Evolutionary conservation across 2,329 filamentous ascomycete genomes (phyloP).

Genomic region (Pseudogymnoascus sp.): DNA sequence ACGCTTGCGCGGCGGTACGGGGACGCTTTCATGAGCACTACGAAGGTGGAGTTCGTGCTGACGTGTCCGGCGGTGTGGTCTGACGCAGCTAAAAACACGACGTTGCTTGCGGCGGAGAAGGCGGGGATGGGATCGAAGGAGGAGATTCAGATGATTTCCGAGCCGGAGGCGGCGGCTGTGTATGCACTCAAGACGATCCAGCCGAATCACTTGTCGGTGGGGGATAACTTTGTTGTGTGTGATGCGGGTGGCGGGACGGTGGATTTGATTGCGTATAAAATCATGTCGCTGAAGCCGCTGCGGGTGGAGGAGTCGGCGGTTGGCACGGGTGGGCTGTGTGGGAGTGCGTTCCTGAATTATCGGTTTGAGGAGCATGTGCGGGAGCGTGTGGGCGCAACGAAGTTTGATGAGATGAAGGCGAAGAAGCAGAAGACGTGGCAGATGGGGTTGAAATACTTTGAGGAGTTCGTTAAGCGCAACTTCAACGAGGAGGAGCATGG

Average conservation of each 20-base stretch:
- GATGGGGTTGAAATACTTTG: constrained; percentile 71
- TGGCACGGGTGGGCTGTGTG: constrained; percentile 70
- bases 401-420: constrained; percentile 68
- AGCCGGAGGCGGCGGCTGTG: constrained; percentile 73
- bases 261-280: constrained; percentile 77
- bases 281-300: constrained; percentile 65
- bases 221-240: constrained; percentile 54
- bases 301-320: constrained; percentile 73
- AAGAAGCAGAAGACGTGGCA: constrained; percentile 77
- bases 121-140: constrained; percentile 69
- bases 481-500: constrained; percentile 73
- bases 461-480: constrained; percentile 79
- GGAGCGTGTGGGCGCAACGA: constrained; percentile 56
- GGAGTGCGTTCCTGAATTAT: constrained; percentile 74
- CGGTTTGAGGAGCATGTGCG: constrained; percentile 73
- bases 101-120: constrained; percentile 67
- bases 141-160: constrained; percentile 72
- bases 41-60: constrained; percentile 71
- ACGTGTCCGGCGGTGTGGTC: constrained; percentile 82
- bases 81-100: constrained; percentile 79
- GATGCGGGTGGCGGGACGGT: constrained; percentile 56
- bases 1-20: constrained; percentile 69
- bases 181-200: constrained; percentile 76
- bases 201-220: constrained; percentile 64
- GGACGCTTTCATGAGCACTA: constrained; percentile 68